Conservation (phyloP, 2,329 filamentous ascomycete genomes). For the Scytalidium sp. region DNA sequence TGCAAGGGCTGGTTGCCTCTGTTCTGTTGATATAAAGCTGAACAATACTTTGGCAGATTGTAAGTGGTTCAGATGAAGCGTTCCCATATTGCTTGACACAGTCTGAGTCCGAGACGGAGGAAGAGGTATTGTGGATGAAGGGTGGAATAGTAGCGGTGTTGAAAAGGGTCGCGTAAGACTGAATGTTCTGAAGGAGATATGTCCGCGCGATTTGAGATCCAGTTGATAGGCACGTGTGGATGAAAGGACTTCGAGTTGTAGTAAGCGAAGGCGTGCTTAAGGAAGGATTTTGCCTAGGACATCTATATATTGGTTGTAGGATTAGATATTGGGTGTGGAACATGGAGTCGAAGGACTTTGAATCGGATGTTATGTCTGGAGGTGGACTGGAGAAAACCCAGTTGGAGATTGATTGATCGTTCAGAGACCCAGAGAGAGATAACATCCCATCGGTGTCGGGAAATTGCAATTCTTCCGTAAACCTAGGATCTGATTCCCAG, state of each 20-base stretch:
- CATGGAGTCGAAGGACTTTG: conserved; percentile 15
- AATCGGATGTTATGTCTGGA: conserved; percentile 12
- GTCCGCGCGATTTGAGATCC: conserved; percentile 13
- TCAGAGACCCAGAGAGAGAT: not conserved
- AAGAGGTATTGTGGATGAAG: conserved; percentile 7
- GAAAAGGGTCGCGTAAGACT: conserved; percentile 12
- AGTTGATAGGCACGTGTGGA: conserved; percentile 10
- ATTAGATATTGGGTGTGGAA: conserved; percentile 16
- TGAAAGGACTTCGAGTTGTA: conserved; percentile 14
- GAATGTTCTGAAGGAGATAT: conserved; percentile 11
- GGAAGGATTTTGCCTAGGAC: too few relatives aligned
- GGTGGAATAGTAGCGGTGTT: conserved; percentile 4
- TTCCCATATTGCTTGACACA: too few relatives aligned
- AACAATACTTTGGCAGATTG: conserved; percentile 16
- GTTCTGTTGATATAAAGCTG: conserved; percentile 13
- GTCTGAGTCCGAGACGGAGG: not conserved
- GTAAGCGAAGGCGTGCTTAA: conserved; percentile 2
- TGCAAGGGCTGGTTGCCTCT: conserved; percentile 14
- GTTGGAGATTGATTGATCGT: not conserved
- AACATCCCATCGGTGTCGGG: conserved; percentile 7
- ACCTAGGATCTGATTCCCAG: conserved; percentile 15
- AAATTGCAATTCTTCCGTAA: conserved; percentile 13
- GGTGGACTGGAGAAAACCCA: conserved; percentile 8
- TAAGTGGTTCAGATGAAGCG: conserved; percentile 8
- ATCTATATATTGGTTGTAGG: conserved; percentile 11